phyloP scores from a whole-genome alignment of 2,329 filamentous ascomycete genomes.

The Didymella glomerata region DNA sequence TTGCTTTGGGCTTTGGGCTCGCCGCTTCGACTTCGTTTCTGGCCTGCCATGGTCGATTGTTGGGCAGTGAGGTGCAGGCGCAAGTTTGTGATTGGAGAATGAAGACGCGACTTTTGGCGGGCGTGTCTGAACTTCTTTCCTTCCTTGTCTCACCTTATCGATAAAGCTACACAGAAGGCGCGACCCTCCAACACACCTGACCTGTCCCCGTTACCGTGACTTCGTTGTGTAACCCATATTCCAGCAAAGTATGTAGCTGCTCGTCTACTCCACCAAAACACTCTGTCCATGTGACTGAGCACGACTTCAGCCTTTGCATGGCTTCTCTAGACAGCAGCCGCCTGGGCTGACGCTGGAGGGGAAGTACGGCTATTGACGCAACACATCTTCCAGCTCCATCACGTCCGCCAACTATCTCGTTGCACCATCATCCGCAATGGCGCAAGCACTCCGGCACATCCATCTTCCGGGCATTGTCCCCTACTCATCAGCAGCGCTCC shows the following conservation, averaged over 20 bases:
- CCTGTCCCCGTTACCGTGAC: background rate
- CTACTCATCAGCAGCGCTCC: conserved; percentile 62
- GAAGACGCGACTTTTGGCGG: conserved; percentile 7
- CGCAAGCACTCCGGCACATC: conserved; percentile 63
- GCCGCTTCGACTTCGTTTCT: conserved; percentile 39
- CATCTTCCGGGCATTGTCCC: conserved; percentile 63
- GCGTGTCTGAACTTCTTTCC: conserved; percentile 26
- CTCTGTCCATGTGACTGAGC: too few species aligned
- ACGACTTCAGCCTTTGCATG: background rate
- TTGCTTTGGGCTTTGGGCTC: conserved; percentile 27
- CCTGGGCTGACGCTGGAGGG: background rate
- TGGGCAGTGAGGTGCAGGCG: background rate
- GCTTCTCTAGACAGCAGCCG: background rate
- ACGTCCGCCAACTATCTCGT: too few species aligned
- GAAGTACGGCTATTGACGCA: conserved; percentile 11
- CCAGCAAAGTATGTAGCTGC: background rate
- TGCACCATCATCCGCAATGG: conserved; percentile 4
- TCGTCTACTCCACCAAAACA: background rate
- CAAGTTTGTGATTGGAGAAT: background rate
- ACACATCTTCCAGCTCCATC: background rate
- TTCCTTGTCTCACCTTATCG: conserved; percentile 20
- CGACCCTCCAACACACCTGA: background rate
- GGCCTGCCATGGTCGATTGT: conserved; percentile 27
- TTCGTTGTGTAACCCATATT: background rate
- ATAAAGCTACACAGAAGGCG: conserved; percentile 16